Percentiles rank a stretch among this genome's conserved stretches.
These are phyloP conservation scores for Trypanosoma lewisi DNA, from an alignment of 208 protist genomes.

Conservation along the genomic window DNA sequence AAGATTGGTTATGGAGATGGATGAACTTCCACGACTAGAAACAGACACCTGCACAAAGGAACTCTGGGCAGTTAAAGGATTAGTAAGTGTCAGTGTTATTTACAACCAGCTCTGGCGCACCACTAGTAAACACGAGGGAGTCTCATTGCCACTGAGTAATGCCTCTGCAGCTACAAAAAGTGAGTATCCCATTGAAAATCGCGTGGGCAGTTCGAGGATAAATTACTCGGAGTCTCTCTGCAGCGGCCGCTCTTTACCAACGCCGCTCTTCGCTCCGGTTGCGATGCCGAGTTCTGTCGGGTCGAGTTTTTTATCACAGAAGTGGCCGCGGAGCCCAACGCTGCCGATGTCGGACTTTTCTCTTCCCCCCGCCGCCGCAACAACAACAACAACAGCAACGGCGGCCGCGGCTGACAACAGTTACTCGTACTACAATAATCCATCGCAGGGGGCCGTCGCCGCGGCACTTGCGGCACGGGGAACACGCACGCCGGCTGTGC, in stretches of 20 bases:
- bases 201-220: background rate
- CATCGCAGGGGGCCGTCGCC: slow-evolving; percentile 6
- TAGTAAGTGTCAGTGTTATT: slow-evolving; percentile 14
- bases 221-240: slow-evolving; percentile 12
- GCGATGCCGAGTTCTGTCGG: slow-evolving; percentile 22
- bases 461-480: slow-evolving; percentile 8
- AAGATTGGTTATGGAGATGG: slow-evolving; percentile 8
- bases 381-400: no score
- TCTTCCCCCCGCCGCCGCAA: slow-evolving; percentile 12
- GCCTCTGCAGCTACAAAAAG: background rate
- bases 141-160: background rate
- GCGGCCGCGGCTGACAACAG: background rate
- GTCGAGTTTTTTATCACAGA: slow-evolving; percentile 15
- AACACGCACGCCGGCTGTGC: slow-evolving; percentile 15
- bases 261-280: slow-evolving; percentile 20
- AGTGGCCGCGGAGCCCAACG: slow-evolving; percentile 10
- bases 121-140: background rate
- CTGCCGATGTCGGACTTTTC: slow-evolving; percentile 8
- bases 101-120: slow-evolving; percentile 25
- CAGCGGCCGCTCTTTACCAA: slow-evolving; percentile 23
- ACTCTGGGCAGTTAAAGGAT: slow-evolving; percentile 25
- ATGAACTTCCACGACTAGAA: slow-evolving; percentile 23
- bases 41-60: slow-evolving; percentile 9
- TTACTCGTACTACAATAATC: slow-evolving; percentile 2
- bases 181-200: background rate